Evolutionary conservation across 768 basidiomycete genomes (phyloP).

Genomic region (Favolaschia claudopus): DNA sequence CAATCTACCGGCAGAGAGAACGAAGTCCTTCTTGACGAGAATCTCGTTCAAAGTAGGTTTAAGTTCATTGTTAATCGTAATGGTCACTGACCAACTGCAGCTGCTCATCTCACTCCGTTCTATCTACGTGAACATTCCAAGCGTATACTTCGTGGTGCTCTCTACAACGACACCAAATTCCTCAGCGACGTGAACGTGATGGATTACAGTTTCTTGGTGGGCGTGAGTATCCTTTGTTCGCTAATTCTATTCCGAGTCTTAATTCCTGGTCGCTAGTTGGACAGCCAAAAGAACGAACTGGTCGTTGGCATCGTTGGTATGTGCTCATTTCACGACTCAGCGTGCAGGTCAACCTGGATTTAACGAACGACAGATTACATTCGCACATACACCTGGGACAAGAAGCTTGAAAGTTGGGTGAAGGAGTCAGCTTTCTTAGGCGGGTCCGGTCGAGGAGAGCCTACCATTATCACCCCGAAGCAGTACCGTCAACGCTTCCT

Average conservation of each 20-base stretch:
- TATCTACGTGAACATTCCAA: slow-evolving; percentile 98
- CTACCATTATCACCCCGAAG: slow-evolving; percentile 95
- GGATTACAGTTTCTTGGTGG: slow-evolving; percentile 92
- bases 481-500: slow-evolving; percentile 91
- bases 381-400: slow-evolving; percentile 97
- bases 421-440: slow-evolving; percentile 94
- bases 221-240: slow-evolving; percentile 56
- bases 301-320: slow-evolving; percentile 95
- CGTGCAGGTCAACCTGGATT: background rate
- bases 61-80: slow-evolving; percentile 2
- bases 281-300: slow-evolving; percentile 86
- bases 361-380: slow-evolving; percentile 74
- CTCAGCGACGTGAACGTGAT: slow-evolving; percentile 93
- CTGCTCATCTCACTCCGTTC: slow-evolving; percentile 86
- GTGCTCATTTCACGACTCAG: slow-evolving; percentile 37
- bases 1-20: slow-evolving; percentile 90
- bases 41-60: slow-evolving; percentile 85
- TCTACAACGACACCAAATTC: slow-evolving; percentile 96
- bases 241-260: background rate
- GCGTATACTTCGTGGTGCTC: slow-evolving; percentile 86
- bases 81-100: slow-evolving; percentile 36
- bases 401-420: slow-evolving; percentile 97
- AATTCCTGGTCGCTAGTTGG: slow-evolving; percentile 58
- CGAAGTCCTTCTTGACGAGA: slow-evolving; percentile 96
- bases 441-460: slow-evolving; percentile 83